A percentile compares a stretch with the other conserved stretches of the same genome.
phyloP scores from a whole-genome alignment of 2,329 filamentous ascomycete genomes.

The Dendryphion nanum region DNA sequence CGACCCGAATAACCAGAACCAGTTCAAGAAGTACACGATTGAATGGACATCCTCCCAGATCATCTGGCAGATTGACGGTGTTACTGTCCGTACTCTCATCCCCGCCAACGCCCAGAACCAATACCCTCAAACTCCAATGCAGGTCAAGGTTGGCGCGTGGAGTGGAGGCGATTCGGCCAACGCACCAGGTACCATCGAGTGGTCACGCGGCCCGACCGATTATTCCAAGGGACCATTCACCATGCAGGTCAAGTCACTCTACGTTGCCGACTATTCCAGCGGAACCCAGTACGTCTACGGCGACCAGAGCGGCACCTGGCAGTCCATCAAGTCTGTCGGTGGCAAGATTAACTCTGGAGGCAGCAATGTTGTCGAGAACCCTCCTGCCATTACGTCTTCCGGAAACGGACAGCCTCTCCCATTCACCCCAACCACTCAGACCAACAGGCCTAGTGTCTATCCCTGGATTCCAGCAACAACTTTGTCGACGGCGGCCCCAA shows the following conservation, averaged over 20 bases:
- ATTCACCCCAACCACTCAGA: conserved; percentile 61
- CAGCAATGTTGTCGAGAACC: conserved; percentile 54
- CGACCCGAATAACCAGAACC: conserved; percentile 64
- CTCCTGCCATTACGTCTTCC: conserved; percentile 63
- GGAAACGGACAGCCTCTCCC: conserved; percentile 65
- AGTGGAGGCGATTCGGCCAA: conserved; percentile 84
- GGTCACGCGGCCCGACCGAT: conserved; percentile 84
- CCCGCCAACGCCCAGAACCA: conserved; percentile 68
- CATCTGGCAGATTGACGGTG: conserved; percentile 81
- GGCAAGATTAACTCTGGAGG: conserved; percentile 68
- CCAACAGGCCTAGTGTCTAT: conserved; percentile 43
- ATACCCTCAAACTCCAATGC: conserved; percentile 95
- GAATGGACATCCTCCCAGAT: conserved; percentile 88
- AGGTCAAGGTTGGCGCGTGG: conserved; percentile 90
- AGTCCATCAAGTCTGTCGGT: conserved; percentile 77
- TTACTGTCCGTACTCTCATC: conserved; percentile 72
- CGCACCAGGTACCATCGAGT: conserved; percentile 76
- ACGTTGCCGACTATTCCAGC: conserved; percentile 88
- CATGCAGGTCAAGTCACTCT: conserved; percentile 77
- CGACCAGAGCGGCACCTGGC: conserved; percentile 74
- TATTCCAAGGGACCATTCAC: conserved; percentile 80
- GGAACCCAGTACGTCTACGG: conserved; percentile 81
- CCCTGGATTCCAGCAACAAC: conserved; percentile 63
- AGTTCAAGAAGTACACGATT: conserved; percentile 82
- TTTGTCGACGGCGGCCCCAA: conserved; percentile 48